Percentiles rank a stretch among this genome's conserved stretches.
These are phyloP conservation scores for Mycena sp. DNA, from an alignment of 1,284 basidiomycete species.

Conservation along the genomic window DNA sequence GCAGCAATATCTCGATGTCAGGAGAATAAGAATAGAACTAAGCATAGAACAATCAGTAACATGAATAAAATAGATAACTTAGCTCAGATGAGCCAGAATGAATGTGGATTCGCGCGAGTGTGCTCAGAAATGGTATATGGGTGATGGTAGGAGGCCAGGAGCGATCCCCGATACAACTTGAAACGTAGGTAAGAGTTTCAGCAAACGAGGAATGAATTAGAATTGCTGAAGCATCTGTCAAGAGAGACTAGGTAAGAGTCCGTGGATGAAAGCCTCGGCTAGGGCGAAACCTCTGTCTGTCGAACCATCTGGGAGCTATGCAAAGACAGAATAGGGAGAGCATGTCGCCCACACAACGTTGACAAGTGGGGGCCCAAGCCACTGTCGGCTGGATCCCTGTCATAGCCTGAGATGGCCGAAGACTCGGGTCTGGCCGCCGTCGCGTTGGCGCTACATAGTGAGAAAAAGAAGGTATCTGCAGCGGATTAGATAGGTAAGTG, in stretches of 20 bases:
- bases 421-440: background rate
- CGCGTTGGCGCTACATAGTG: background rate
- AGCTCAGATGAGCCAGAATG: background rate
- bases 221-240: background rate
- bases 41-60: background rate
- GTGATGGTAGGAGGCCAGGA: background rate
- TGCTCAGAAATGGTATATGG: background rate
- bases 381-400: background rate
- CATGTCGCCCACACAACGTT: background rate
- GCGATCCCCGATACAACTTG: background rate
- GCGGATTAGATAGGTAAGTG: background rate
- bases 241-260: background rate
- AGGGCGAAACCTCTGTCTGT: background rate
- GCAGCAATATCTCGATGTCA: background rate
- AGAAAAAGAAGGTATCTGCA: background rate
- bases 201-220: background rate
- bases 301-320: background rate
- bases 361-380: constrained; percentile 6
- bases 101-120: background rate
- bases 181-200: too few relatives aligned
- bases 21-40: background rate
- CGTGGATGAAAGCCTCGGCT: background rate
- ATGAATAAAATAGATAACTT: background rate
- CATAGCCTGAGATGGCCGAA: constrained; percentile 1
- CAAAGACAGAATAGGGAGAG: constrained; percentile 13